Base-by-base conservation (phyloP, 192 early-diverging fungal species). In the Spizellomyces sp. region DNA sequence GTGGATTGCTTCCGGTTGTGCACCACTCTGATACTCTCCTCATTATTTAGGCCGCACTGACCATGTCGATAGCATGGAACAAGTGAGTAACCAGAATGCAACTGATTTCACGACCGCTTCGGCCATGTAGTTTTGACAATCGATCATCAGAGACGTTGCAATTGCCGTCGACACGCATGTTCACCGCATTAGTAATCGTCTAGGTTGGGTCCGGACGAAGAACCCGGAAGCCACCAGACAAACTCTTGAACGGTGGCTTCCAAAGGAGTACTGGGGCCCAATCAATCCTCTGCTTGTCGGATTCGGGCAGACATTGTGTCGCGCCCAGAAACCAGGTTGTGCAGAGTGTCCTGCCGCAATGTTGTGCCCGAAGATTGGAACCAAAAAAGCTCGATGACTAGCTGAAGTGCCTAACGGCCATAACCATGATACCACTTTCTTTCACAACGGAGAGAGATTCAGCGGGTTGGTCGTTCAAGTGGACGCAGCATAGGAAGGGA, bases 91-190 rank as follows among this genome's bases (percentile, higher is more conserved):
- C 12, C 17, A 54, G 14, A 0, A 54, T 54, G 2, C 50, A 54
- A 54, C 17, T 54, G 27, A 54, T 54, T 19, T 54, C 52, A 3
- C 52, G 17, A 15, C 52, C 17, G 15, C 52, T 19, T 15, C 52
- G 15, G 15, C n/a, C n/a, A n/a, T n/a, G n/a, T 54, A 14, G 59
- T n/a, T 15, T 27, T 22, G 36, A 61, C 59, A 61, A 14, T 65
- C 47, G 1, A 9, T 22, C 1, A 48, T 15, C 67, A 91, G 82
- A 45, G 91, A 92, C 60, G 45, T 81, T 22, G 96, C 95, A 7
- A 98, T 98, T 78, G 96, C 95, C 4, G 96, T 98, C 12, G 95
- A 98, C 76, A 92, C 92, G 0, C 96, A 98, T 79, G 95, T 98
- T 9, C 92, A 96, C 80, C 86, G 95, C 52, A 97, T 98, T 48